Evolutionary conservation across 495 filamentous ascomycete species (phyloP), one percentile per base, ranked within the genome.

Genomic region (Hyaloscypha finlandica): DNA sequence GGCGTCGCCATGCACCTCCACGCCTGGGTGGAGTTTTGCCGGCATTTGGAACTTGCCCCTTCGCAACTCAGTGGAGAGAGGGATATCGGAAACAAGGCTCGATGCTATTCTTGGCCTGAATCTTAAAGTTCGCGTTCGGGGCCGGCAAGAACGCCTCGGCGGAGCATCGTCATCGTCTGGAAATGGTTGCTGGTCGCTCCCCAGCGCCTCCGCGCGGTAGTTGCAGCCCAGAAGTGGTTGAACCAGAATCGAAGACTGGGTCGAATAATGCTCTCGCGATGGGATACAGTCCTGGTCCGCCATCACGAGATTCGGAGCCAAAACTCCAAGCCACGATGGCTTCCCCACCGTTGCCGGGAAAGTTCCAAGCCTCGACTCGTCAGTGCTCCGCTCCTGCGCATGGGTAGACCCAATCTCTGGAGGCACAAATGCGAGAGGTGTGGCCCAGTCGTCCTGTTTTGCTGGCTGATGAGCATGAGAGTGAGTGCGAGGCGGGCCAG

Each of bases 21-120:
- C 22, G 45, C 48, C 59, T 61, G 59, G 37, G 22, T 67, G 66
- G 33, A 63, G 60, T 59, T 64, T 64, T 64, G 61, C 66, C 66
- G 66, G 66, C 60, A 68, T 61, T 56, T 31, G 53, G 29, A 48
- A 48, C 16, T n/a, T 59, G 53, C 8, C 32, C 30, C 19, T 37
- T 33, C 56, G 32, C 56, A 59, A 59, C 56, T 35, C 30, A 20
- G 32, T 20, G 32, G 25, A 59, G 29, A 11, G 19, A 32, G 19
- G 32, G 8, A 59, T 37, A 20, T 32, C 56, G 56, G 32, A 59
- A 59, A 59, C 56, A 32, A 59, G 25, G 42, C 42, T 19, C 29
- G 35, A 32, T 32, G 56, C 56, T 33, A 59, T 37, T 37, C 56
- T 59, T 35, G 56, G 32, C 29, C 8, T 12, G 42, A 19, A 4